phyloP scores from a whole-genome alignment of 164 flowering plant species.

The Piper betle region DNA sequence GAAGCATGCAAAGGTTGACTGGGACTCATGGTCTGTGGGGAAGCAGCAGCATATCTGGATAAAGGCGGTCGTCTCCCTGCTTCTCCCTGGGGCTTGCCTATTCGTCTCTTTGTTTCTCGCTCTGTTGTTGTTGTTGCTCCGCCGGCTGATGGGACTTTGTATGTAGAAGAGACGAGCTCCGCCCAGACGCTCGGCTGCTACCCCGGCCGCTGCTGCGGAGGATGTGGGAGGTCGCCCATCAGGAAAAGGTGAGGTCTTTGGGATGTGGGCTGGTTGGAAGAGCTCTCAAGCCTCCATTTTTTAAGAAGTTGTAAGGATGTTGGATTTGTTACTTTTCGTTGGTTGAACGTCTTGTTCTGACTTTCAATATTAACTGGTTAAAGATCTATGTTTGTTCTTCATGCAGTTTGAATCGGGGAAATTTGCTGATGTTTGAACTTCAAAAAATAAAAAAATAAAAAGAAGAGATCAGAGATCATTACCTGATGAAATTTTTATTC shows the following conservation, averaged over 20 bases:
- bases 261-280: neutral
- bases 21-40: constrained; percentile 16
- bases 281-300: neutral
- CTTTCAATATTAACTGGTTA: neutral
- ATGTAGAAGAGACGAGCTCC: neutral
- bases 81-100: constrained; percentile 50
- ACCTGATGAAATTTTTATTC: neutral
- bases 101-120: constrained; percentile 40
- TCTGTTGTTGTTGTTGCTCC: constrained; percentile 16
- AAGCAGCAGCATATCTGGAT: constrained; percentile 31
- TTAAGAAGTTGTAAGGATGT: neutral
- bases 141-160: constrained; percentile 8
- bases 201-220: constrained; percentile 3
- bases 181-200: constrained; percentile 3
- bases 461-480: neutral
- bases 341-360: neutral
- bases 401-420: neutral
- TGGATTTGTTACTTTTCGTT: neutral
- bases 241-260: constrained; percentile 19
- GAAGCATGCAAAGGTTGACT: neutral
- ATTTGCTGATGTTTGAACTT: neutral
- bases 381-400: neutral
- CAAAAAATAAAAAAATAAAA: too few relatives aligned
- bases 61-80: constrained; percentile 33
- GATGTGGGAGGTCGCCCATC: constrained; percentile 12